Base-by-base conservation (phyloP, 2,329 filamentous ascomycete genomes). In the Blumeriella jaapii region DNA sequence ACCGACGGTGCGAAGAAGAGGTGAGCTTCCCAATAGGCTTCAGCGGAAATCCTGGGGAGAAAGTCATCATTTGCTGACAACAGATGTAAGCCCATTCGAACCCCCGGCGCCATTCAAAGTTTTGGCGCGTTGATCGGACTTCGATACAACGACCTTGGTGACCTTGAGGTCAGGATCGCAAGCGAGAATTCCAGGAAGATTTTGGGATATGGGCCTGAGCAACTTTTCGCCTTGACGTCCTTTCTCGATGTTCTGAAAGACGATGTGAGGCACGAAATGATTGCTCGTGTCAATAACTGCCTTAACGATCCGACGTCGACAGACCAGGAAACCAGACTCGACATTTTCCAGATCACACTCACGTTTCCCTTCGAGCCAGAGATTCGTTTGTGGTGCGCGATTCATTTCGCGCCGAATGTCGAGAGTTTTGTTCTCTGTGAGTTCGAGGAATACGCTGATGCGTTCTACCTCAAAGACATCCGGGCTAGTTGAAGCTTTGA, bases 101-200 rank as follows among this genome's bases (percentile, higher is more conserved):
- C 34, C n/a, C 48, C 49, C 10, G 48, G 49, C 8, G 42, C 47
- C 2, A 39, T 49, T 10, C 49, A 52, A 23, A 29, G 29, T 12
- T 45, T 44, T 15, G 49, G 46, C 1, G 46, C 44, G 8, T 35
- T 52, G 15, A 16, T 49, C 12, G 47, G 34, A 2, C 31, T 52
- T 10, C 49, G 30, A 25, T 42, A 42, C 25, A 45, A 37, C 23
- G 33, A 34, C 7, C 6, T 32, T 11, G 39, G 39, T 1, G 25
- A 45, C 11, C 34, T 52, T 4, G 37, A 49, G 32, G 46, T 49
- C 18, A 36, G 47, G 6, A 46, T 51, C n/a, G 44, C 40, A 4
- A 51, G 48, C 31, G 48, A 51, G 26, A 51, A 51, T n/a, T 39
- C 36, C 1, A 35, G 31, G 3, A 39, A 39, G 20, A 31, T 52